Conservation (phyloP, 306 rosid genomes). For the Purshia tridentata region DNA sequence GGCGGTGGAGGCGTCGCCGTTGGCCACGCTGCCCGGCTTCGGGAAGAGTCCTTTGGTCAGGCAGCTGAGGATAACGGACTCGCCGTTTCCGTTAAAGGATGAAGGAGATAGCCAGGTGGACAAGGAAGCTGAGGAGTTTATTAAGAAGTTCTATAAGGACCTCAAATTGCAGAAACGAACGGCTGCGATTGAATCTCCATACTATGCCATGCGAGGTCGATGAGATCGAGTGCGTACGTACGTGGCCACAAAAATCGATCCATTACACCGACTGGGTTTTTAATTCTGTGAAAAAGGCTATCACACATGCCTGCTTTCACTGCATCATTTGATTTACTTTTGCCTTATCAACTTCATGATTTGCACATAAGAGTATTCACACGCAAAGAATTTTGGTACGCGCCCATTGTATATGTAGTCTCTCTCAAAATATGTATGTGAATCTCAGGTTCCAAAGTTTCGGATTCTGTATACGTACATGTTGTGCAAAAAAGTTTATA, state of each 20-base stretch:
- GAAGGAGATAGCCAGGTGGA: conserved; percentile 69
- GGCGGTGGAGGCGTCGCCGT: conserved; percentile 61
- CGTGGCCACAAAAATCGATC: no score
- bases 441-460: background rate
- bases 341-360: conserved; percentile 4
- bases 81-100: conserved; percentile 77
- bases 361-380: conserved; percentile 17
- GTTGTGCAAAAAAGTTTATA: background rate
- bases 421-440: background rate
- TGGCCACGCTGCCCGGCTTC: conserved; percentile 62
- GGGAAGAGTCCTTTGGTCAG: conserved; percentile 68
- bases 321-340: conserved; percentile 1
- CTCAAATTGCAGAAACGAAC: conserved; percentile 49
- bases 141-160: conserved; percentile 63
- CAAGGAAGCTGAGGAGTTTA: conserved; percentile 74
- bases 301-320: background rate
- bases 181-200: conserved; percentile 57
- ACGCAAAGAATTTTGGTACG: conserved; percentile 17
- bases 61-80: conserved; percentile 77
- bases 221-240: background rate
- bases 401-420: background rate
- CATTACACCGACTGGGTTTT: background rate
- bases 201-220: conserved; percentile 29
- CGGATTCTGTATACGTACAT: conserved; percentile 1
- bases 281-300: no score